Evolutionary conservation across 2,329 filamentous ascomycete species (phyloP), one percentile per base, ranked within the genome.

Genomic region (Penicillium concentricum): DNA sequence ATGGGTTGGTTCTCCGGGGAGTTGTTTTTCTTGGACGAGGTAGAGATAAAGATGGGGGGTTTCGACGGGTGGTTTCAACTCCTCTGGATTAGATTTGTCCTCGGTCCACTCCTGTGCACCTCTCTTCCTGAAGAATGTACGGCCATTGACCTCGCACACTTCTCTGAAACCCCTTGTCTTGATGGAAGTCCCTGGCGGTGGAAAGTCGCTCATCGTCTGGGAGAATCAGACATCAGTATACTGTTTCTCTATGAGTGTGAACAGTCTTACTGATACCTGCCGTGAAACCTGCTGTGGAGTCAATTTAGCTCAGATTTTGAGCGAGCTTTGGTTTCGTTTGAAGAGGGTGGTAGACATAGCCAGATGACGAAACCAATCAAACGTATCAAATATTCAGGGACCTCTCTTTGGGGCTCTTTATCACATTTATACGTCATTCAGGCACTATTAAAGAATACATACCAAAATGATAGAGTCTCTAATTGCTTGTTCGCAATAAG

Each of bases 21-120:
- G 57, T 54, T 68, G 65, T 10, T 37, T 37, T n/a, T 67, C 26
- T 6, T 57, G 60, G 13, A 68, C 42, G n/a, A 70, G 64, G 12
- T 58, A 67, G 37, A 70, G 57, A 39, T 60, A 58, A 13, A 62
- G 55, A 24, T 37, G 34, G 4, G 49, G 51, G 37, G 4, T 30
- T n/a, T 50, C 50, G 13, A 15, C 43, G 4, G 54, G 34, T 13
- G 57, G 48, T 1, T 41, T 26, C 28, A 24, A 22, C 2, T 22
- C 32, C 4, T 38, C 20, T 1, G 46, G 37, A 20, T 28, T 54
- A 3, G 41, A 43, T 7, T 15, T 32, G 24, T 44, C 42, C 45
- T 66, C 60, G 16, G 18, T 59, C 64, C 66, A 68, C 44, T 61
- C 26, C 24, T 61, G 42, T 16, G 58, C 55, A 30, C 63, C 66